A percentile compares a stretch with the other conserved stretches of the same genome.
phyloP scores from a whole-genome alignment of 2,329 filamentous ascomycete species.

The Colletotrichum sublineola region DNA sequence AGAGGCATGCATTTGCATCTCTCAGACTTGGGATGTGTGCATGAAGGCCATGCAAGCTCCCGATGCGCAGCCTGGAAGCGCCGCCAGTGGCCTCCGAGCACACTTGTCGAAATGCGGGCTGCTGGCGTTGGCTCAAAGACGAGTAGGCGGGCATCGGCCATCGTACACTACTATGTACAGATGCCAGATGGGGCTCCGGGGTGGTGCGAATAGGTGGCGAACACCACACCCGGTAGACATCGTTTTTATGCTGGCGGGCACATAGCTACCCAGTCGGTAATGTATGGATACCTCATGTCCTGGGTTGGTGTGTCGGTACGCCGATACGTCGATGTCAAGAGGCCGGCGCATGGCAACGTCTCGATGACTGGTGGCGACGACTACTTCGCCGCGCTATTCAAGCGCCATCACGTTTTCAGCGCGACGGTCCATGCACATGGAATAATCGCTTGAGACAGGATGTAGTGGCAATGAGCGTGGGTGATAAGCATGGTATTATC shows the following conservation, averaged over 20 bases:
- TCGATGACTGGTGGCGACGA: constrained; percentile 9
- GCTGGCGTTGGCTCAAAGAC: constrained; percentile 22
- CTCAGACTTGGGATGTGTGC: constrained; percentile 28
- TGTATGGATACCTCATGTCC: constrained; percentile 51
- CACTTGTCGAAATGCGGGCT: constrained; percentile 28
- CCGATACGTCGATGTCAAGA: constrained; percentile 10
- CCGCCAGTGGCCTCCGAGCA: constrained; percentile 18
- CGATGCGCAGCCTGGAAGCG: constrained; percentile 30
- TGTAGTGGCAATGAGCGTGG: background rate
- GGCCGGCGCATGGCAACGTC: constrained; percentile 36
- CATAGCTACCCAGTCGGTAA: constrained; percentile 54
- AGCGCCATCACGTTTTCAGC: constrained; percentile 16
- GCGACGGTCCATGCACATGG: constrained; percentile 3
- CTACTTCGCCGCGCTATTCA: background rate
- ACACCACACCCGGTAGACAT: constrained; percentile 41
- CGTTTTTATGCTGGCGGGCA: constrained; percentile 46
- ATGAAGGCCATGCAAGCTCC: constrained; percentile 39
- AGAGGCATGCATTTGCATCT: constrained; percentile 18
- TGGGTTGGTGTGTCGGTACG: constrained; percentile 9
- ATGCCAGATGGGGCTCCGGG: constrained; percentile 38
- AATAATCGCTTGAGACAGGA: background rate
- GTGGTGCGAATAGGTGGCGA: constrained; percentile 30
- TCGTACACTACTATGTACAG: constrained; percentile 21
- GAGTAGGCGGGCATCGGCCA: constrained; percentile 28
- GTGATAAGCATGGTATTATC: constrained; percentile 1